Conservation (phyloP, 345 rosid genomes). For the Acer saccharum region DNA sequence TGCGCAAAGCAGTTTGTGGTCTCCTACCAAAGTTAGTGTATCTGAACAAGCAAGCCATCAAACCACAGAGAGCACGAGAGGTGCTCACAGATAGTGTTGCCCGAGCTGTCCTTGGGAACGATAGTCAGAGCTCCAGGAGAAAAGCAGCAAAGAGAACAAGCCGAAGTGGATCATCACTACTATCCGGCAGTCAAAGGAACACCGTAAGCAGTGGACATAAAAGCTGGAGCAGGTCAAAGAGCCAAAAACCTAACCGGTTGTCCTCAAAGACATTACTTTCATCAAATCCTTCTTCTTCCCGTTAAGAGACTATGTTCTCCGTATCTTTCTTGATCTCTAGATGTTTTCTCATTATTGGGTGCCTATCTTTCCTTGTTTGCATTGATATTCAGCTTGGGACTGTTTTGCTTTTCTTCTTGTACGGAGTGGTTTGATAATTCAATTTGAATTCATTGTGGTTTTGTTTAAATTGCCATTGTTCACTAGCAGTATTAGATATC, state of each 20-base stretch:
- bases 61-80: conserved; percentile 76
- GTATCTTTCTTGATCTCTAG: background rate
- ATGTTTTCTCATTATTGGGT: conserved; percentile 7
- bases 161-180: conserved; percentile 34
- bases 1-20: conserved; percentile 67
- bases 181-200: conserved; percentile 34
- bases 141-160: conserved; percentile 37
- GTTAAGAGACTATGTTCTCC: background rate
- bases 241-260: conserved; percentile 32
- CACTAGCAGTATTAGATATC: background rate
- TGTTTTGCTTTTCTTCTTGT: background rate
- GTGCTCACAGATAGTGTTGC: conserved; percentile 72
- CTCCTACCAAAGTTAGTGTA: conserved; percentile 82
- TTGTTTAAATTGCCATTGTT: background rate
- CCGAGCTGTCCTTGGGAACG: conserved; percentile 69
- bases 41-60: conserved; percentile 80
- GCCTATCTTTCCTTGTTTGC: background rate
- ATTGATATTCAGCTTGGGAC: background rate
- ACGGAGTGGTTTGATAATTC: conserved; percentile 8
- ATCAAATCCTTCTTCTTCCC: conserved; percentile 31
- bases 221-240: conserved; percentile 40
- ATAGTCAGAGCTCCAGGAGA: conserved; percentile 40
- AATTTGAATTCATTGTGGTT: background rate
- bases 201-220: conserved; percentile 23
- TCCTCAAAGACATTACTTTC: conserved; percentile 21